phyloP scores from a whole-genome alignment of 257 asterid genomes.

The Rubia yunnanensis region DNA sequence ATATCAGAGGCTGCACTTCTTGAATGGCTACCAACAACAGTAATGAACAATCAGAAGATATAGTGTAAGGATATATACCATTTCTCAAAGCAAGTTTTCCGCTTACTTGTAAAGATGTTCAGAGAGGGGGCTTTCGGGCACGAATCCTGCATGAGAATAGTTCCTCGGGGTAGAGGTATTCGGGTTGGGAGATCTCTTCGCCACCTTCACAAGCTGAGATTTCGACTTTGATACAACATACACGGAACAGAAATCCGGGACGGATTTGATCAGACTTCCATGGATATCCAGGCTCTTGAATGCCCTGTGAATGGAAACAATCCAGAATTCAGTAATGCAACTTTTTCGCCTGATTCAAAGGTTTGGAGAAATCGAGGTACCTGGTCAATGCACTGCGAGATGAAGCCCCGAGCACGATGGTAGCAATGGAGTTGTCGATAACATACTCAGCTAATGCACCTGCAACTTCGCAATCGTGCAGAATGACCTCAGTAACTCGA shows the following conservation, averaged over 20 bases:
- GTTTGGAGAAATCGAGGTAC: conserved; percentile 20
- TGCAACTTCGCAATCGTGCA: conserved; percentile 48
- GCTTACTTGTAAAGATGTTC: conserved; percentile 32
- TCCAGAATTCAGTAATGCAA: not conserved
- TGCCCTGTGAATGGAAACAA: conserved; percentile 39
- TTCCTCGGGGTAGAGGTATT: conserved; percentile 23
- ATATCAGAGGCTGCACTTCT: conserved; percentile 29
- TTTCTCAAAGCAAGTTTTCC: not conserved
- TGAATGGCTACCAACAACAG: conserved; percentile 35
- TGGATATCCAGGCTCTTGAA: conserved; percentile 56
- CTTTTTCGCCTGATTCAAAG: not conserved
- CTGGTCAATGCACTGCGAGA: conserved; percentile 50
- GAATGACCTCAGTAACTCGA: conserved; percentile 59
- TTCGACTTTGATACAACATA: conserved; percentile 46
- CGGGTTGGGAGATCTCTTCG: conserved; percentile 33
- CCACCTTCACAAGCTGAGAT: conserved; percentile 35
- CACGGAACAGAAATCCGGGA: conserved; percentile 63
- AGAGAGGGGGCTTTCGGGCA: conserved; percentile 15
- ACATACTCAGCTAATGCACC: conserved; percentile 42
- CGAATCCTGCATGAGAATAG: conserved; percentile 6
- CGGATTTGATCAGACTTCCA: conserved; percentile 32
- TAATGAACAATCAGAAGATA: not conserved
- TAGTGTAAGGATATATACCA: not conserved
- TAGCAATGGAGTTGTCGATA: conserved; percentile 24
- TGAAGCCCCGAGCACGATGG: conserved; percentile 67